These are phyloP conservation scores for Alternaria postmessia DNA, from an alignment of 2,329 filamentous ascomycete species.

Conservation along the genomic window DNA sequence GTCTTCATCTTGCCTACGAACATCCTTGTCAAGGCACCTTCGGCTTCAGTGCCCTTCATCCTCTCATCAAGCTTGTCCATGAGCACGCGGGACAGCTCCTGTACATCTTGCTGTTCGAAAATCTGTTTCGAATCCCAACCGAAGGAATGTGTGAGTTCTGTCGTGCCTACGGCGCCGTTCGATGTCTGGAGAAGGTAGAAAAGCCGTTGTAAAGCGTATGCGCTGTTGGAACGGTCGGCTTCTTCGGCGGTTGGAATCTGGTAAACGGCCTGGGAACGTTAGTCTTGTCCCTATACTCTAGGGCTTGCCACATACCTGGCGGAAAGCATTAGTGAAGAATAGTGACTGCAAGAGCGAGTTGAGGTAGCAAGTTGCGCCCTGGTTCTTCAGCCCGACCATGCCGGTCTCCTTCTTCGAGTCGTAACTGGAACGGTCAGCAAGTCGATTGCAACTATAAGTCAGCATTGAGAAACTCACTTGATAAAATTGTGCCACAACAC, in stretches of 20 bases:
- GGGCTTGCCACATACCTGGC: slow-evolving; percentile 69
- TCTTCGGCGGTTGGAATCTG: slow-evolving; percentile 93
- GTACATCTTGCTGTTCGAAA: slow-evolving; percentile 98
- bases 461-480: slow-evolving; percentile 58
- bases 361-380: slow-evolving; percentile 75
- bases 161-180: slow-evolving; percentile 82
- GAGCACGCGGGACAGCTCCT: slow-evolving; percentile 92
- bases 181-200: slow-evolving; percentile 96
- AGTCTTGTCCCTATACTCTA: not conserved
- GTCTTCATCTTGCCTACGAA: slow-evolving; percentile 99
- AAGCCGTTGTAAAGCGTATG: slow-evolving; percentile 89
- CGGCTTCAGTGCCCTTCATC: slow-evolving; percentile 95
- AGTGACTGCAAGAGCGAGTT: slow-evolving; percentile 59
- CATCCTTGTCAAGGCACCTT: slow-evolving; percentile 87
- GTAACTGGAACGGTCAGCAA: slow-evolving; percentile 61
- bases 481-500: slow-evolving; percentile 91
- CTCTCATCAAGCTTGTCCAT: slow-evolving; percentile 98
- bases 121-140: slow-evolving; percentile 98
- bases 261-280: slow-evolving; percentile 78
- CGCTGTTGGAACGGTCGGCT: slow-evolving; percentile 82
- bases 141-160: slow-evolving; percentile 93
- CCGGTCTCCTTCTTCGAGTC: slow-evolving; percentile 99
- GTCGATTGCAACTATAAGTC: not conserved
- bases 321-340: slow-evolving; percentile 78
- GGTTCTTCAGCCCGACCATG: slow-evolving; percentile 95